A percentile compares a stretch with the other conserved stretches of the same genome.
Conservation (phyloP, 2,329 filamentous ascomycete genomes). For the Xylaria sp. region DNA sequence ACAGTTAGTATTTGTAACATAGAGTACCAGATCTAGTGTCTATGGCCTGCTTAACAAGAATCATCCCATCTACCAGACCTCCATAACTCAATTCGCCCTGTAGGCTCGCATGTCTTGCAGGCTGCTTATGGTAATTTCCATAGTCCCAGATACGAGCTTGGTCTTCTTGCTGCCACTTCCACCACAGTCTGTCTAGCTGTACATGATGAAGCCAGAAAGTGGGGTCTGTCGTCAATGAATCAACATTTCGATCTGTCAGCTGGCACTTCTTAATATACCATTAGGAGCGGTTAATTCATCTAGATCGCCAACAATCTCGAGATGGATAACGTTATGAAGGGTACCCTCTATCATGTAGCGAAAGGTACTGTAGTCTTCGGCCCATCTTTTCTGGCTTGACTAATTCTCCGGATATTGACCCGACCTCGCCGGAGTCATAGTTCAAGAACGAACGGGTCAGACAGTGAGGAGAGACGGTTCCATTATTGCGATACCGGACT, state of each 20-base stretch:
- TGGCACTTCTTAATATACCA: background rate
- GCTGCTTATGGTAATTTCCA: background rate
- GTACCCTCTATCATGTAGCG: background rate
- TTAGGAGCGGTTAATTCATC: background rate
- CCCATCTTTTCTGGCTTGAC: background rate
- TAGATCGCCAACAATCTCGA: background rate
- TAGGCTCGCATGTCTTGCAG: background rate
- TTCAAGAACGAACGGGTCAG: background rate
- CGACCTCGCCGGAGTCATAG: background rate
- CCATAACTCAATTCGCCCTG: background rate
- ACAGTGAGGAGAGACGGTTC: background rate
- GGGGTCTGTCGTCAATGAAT: background rate
- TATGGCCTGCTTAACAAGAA: background rate
- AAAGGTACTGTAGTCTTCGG: background rate
- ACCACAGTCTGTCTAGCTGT: background rate
- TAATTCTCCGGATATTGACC: background rate
- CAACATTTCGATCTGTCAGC: background rate
- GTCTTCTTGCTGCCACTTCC: background rate
- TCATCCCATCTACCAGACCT: background rate
- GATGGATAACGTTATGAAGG: background rate
- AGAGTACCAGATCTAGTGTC: background rate
- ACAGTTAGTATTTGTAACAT: background rate
- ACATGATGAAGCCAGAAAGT: background rate
- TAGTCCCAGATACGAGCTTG: background rate
- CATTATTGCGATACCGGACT: background rate